Percentiles rank a stretch among this genome's conserved stretches.
These are phyloP conservation scores for Eimeria maxima DNA, from an alignment of 169 alveolate species.

Conservation along the genomic window DNA sequence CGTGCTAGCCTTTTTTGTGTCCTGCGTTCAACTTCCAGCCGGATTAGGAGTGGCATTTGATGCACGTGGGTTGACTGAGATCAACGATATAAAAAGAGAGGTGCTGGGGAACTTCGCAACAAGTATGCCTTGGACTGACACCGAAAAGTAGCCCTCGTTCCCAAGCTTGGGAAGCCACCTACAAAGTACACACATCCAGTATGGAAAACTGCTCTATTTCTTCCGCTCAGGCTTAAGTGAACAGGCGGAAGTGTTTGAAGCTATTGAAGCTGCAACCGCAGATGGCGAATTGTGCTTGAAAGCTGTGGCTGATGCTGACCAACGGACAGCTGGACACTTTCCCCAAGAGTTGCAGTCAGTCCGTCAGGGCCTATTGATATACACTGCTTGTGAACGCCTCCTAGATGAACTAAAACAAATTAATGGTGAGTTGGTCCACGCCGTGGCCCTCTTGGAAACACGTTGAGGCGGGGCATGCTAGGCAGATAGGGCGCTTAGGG, in stretches of 20 bases:
- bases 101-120: not conserved
- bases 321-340: constrained; percentile 5
- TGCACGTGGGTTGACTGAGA: not conserved
- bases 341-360: constrained; percentile 56
- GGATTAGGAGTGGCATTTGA: constrained; percentile 35
- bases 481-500: not conserved
- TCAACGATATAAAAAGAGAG: not conserved
- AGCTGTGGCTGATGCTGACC: not conserved
- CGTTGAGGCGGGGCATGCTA: too few species aligned
- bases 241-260: constrained; percentile 24
- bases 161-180: too few species aligned
- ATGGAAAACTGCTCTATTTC: not conserved
- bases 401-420: not conserved
- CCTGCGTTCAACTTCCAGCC: not conserved
- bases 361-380: constrained; percentile 67
- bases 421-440: not conserved
- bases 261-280: constrained; percentile 52
- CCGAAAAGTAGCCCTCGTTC: not conserved
- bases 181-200: not conserved
- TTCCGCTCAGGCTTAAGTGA: not conserved
- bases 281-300: constrained; percentile 58
- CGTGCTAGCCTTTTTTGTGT: not conserved
- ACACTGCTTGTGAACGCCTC: constrained; percentile 4
- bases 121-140: not conserved
- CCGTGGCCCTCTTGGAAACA: not conserved